Percentiles rank a stretch among this genome's conserved stretches.
Evolutionary conservation across 75 land plant species (phyloP).

Genomic region (Cunninghamia lanceolata): DNA sequence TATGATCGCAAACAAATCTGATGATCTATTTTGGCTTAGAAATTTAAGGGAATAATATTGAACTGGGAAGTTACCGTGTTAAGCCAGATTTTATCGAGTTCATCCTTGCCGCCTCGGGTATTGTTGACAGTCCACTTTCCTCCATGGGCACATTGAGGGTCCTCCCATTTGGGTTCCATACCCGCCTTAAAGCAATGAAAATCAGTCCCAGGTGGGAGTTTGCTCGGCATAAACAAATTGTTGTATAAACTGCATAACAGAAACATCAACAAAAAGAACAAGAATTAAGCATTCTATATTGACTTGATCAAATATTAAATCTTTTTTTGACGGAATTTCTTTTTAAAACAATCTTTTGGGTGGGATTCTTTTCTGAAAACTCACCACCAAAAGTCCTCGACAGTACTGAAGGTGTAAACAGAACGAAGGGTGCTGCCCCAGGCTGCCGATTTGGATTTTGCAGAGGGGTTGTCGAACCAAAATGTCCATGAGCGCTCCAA

Average conservation of each 20-base stretch:
- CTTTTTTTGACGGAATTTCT: neutral
- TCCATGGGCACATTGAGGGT: slow-evolving; percentile 83
- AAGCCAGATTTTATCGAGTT: slow-evolving; percentile 79
- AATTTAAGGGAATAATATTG: neutral
- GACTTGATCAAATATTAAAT: neutral
- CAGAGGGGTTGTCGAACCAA: slow-evolving; percentile 69
- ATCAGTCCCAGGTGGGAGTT: slow-evolving; percentile 68
- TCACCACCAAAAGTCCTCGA: slow-evolving; percentile 86
- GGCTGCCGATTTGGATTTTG: slow-evolving; percentile 48
- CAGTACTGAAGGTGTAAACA: slow-evolving; percentile 63
- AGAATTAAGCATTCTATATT: neutral
- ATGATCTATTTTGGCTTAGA: neutral
- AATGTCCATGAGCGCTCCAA: slow-evolving; percentile 67
- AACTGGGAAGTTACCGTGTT: slow-evolving; percentile 52
- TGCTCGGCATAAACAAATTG: slow-evolving; percentile 80
- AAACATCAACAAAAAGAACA: neutral
- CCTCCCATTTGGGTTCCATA: slow-evolving; percentile 97
- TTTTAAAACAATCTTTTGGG: neutral
- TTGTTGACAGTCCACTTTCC: slow-evolving; percentile 84
- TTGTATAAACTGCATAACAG: slow-evolving; percentile 65
- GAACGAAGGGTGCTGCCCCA: slow-evolving; percentile 83
- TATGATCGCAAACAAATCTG: neutral
- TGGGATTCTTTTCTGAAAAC: neutral
- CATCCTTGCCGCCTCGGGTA: slow-evolving; percentile 43
- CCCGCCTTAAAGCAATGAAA: slow-evolving; percentile 87